Evolutionary conservation across 2,329 filamentous ascomycete genomes (phyloP), one percentile per base, ranked within the genome.

Genomic region (Allantophomopsis lycopodina): DNA sequence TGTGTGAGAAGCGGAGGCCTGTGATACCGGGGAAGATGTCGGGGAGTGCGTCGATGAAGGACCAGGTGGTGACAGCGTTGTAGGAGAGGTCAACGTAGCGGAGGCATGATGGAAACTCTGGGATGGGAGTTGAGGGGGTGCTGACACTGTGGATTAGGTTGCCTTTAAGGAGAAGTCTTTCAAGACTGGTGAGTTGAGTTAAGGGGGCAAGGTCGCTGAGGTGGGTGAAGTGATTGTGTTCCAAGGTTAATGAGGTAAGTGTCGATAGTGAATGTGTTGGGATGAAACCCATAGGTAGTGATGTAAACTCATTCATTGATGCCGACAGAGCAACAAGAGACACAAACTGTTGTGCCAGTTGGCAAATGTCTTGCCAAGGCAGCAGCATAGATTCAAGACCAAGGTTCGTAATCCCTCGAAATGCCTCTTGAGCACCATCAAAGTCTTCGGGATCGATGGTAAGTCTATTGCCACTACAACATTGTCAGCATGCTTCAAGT

Each of bases 1-100:
- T 96, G 54, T 87, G 79, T 5, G 84, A 77, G 44, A 94, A 75
- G 13, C 88, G 82, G 32, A 98, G 71, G 28, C 76, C 77, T 11
- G 64, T 68, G 6, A 96, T 66, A 4, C 78, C 75, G 0, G 91
- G 89, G 48, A 94, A 85, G 42, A 75, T 63, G 11, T 56, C 51
- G 2, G 73, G 62, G 1, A 98, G 68, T 5, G 65, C 55, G 50
- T 94, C 78, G 47, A 94, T 66, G 55, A 93, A 84, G 21, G 59
- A 53, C 84, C 87, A 95, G 14, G 69, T 68, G 13, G 66, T 55
- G 21, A 89, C 68, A 13, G 67, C 60, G 59, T 89, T 89, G 57
- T 79, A 77, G 1, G 83, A 86, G 14, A 89, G 56, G 54, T 88
- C 83, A 13, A 89, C 60, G 44, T 81, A 82, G 35, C 40, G 44